A percentile compares a stretch with the other conserved stretches of the same genome.
phyloP scores from a whole-genome alignment of 306 rosid species.

The Quercus cerris region DNA sequence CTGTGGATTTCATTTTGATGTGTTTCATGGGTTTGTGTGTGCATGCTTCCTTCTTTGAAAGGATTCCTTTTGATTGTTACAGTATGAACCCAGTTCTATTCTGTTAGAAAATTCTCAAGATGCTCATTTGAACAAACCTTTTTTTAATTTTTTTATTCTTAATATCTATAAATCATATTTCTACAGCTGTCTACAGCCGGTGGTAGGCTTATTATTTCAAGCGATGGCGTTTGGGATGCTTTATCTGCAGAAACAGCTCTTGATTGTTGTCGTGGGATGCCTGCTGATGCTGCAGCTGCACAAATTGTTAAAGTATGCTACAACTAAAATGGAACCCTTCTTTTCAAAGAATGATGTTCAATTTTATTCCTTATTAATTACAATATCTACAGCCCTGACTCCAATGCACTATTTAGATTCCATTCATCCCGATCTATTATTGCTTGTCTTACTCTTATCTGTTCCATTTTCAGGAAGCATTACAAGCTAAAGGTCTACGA shows the following conservation, averaged over 20 bases:
- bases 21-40: background rate
- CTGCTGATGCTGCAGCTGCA: conserved; percentile 77
- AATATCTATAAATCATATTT: conserved; percentile 5
- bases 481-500: conserved; percentile 92
- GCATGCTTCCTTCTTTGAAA: background rate
- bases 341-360: conserved; percentile 17
- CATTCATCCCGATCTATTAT: conserved; percentile 5
- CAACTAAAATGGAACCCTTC: background rate
- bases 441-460: conserved; percentile 14
- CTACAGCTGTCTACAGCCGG: conserved; percentile 85
- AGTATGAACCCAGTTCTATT: background rate
- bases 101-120: background rate
- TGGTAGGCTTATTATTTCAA: conserved; percentile 91
- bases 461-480: conserved; percentile 67
- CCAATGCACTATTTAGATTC: conserved; percentile 8
- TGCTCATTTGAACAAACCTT: background rate
- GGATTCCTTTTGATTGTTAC: background rate
- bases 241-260: conserved; percentile 73
- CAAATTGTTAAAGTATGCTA: conserved; percentile 81
- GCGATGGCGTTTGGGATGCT: conserved; percentile 99
- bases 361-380: conserved; percentile 1
- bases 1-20: conserved; percentile 13
- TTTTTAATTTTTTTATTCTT: background rate
- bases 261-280: conserved; percentile 90
- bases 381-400: conserved; percentile 13